These are phyloP conservation scores for Flaveria bidentis DNA, from an alignment of 129 eudicot genomes.

Conservation along the genomic window DNA sequence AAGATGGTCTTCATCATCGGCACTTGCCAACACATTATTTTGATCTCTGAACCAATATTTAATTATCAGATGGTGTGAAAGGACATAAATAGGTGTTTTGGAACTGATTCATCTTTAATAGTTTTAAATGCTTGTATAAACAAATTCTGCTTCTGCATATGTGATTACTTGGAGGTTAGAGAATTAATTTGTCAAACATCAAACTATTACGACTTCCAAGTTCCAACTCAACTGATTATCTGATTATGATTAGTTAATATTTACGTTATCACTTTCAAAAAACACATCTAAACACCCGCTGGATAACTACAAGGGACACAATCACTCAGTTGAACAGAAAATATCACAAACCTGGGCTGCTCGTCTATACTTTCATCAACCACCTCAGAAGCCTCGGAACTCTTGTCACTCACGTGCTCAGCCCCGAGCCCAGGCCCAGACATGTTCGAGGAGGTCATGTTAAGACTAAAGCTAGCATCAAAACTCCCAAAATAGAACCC, in stretches of 20 bases:
- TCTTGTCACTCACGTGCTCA: slow-evolving; percentile 38
- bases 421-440: slow-evolving; percentile 20
- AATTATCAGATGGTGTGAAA: not conserved
- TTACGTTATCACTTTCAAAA: slow-evolving; percentile 1
- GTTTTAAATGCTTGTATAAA: not conserved
- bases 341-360: slow-evolving; percentile 49
- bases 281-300: not conserved
- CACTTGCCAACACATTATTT: slow-evolving; percentile 32
- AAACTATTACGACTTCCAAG: not conserved
- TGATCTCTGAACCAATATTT: slow-evolving; percentile 47
- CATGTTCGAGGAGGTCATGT: slow-evolving; percentile 28
- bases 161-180: not conserved
- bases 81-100: slow-evolving; percentile 1
- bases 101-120: not conserved
- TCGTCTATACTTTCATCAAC: slow-evolving; percentile 46
- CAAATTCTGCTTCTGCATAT: not conserved
- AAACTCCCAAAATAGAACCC: slow-evolving; percentile 83
- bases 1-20: slow-evolving; percentile 44
- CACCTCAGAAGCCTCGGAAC: slow-evolving; percentile 40
- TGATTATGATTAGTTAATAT: not conserved
- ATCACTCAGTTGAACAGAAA: not conserved
- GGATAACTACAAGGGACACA: slow-evolving; percentile 4
- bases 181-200: not conserved
- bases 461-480: slow-evolving; percentile 56
- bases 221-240: not conserved